Evolutionary conservation across 306 rosid species (phyloP).

Genomic region (Geum urbanum): DNA sequence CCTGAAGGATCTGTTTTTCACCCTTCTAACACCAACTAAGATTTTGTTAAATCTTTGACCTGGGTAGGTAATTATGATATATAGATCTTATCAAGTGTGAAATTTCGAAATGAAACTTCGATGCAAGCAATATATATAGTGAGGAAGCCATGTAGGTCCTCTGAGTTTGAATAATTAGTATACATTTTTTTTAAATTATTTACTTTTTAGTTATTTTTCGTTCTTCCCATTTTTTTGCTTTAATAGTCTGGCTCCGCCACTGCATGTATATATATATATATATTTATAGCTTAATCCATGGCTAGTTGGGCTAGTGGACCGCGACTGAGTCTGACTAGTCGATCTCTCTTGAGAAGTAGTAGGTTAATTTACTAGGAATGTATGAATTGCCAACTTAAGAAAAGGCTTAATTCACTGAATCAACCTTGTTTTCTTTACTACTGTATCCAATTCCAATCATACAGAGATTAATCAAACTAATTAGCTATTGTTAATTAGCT

Average conservation of each 20-base stretch:
- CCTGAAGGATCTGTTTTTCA: background rate
- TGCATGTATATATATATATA: background rate
- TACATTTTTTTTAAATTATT: too few species aligned
- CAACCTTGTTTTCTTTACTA: background rate
- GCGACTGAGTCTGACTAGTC: background rate
- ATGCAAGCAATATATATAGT: too few species aligned
- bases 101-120: too few species aligned
- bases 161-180: too few species aligned
- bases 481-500: background rate
- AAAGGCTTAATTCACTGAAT: slow-evolving; percentile 13
- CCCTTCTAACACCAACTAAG: background rate
- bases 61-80: background rate
- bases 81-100: too few species aligned
- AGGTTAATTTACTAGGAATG: background rate
- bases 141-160: too few species aligned
- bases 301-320: slow-evolving; percentile 6
- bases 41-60: slow-evolving; percentile 14
- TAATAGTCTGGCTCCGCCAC: too few species aligned
- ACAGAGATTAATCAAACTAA: background rate
- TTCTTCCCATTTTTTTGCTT: too few species aligned
- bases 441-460: background rate
- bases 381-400: background rate
- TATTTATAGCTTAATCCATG: slow-evolving; percentile 7
- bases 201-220: too few species aligned
- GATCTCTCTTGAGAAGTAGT: slow-evolving; percentile 8